These are phyloP conservation scores for Withania somnifera DNA, from an alignment of 305 asterid genomes.

Conservation along the genomic window DNA sequence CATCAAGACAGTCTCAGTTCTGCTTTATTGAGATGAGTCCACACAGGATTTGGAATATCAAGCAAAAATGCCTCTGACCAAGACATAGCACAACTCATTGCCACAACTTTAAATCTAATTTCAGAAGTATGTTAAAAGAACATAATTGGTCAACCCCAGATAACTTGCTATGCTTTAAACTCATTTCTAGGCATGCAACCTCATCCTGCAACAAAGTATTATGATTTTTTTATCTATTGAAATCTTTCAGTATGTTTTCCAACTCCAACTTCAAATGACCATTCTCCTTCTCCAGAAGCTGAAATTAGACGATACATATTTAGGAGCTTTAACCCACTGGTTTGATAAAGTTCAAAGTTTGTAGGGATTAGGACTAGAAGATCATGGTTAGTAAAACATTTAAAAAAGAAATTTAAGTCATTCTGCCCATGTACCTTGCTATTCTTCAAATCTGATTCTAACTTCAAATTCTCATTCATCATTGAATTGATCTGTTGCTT, in stretches of 20 bases:
- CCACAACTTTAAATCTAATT: neutral
- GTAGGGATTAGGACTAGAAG: neutral
- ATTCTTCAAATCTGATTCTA: constrained; percentile 33
- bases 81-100: neutral
- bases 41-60: neutral
- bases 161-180: constrained; percentile 54
- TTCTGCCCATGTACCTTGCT: constrained; percentile 31
- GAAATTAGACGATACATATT: constrained; percentile 10
- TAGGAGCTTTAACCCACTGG: neutral
- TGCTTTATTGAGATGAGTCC: neutral
- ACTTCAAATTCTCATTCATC: constrained; percentile 40
- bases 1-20: neutral
- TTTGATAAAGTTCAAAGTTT: neutral
- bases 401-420: neutral
- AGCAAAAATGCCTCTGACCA: neutral
- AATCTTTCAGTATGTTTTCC: constrained; percentile 36
- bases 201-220: constrained; percentile 39
- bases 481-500: constrained; percentile 38
- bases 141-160: neutral
- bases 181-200: constrained; percentile 38
- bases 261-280: constrained; percentile 35
- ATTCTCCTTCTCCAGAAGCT: constrained; percentile 65
- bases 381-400: neutral
- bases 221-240: constrained; percentile 44
- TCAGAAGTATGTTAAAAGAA: neutral